Conservation (phyloP, 2,329 filamentous ascomycete species). For the Lasiodiplodia hormozganensis region DNA sequence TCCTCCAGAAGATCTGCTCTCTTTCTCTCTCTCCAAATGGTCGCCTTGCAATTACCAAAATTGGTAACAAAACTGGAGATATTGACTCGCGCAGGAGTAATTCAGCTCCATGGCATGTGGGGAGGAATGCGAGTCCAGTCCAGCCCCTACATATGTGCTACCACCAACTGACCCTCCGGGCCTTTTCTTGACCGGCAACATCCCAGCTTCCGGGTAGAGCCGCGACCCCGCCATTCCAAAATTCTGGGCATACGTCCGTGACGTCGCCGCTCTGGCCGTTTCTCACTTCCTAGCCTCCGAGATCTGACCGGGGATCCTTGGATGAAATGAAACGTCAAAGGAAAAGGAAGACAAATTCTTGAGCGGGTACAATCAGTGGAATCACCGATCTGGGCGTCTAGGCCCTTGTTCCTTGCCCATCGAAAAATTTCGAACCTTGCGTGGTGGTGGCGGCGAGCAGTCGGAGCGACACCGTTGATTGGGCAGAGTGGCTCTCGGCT, state of each 20-base stretch:
- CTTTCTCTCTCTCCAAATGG: slow-evolving; percentile 4
- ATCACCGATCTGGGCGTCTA: neutral
- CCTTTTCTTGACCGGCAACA: slow-evolving; percentile 3
- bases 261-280: neutral
- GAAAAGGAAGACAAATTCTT: neutral
- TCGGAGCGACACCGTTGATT: neutral
- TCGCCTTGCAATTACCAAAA: neutral
- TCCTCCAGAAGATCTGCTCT: neutral
- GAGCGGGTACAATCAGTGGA: neutral
- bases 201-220: slow-evolving; percentile 18
- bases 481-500: neutral
- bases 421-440: neutral
- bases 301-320: neutral
- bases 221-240: slow-evolving; percentile 1
- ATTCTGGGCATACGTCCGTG: slow-evolving; percentile 15
- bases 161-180: neutral
- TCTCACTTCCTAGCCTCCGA: neutral
- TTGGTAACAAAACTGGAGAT: slow-evolving; percentile 1
- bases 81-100: slow-evolving; percentile 15
- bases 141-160: neutral
- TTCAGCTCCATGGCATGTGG: slow-evolving; percentile 8
- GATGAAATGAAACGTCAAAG: neutral
- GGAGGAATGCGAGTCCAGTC: neutral
- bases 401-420: neutral
- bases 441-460: slow-evolving; percentile 1